Base-by-base conservation (phyloP, 306 rosid species). In the Boehmeria nivea region DNA sequence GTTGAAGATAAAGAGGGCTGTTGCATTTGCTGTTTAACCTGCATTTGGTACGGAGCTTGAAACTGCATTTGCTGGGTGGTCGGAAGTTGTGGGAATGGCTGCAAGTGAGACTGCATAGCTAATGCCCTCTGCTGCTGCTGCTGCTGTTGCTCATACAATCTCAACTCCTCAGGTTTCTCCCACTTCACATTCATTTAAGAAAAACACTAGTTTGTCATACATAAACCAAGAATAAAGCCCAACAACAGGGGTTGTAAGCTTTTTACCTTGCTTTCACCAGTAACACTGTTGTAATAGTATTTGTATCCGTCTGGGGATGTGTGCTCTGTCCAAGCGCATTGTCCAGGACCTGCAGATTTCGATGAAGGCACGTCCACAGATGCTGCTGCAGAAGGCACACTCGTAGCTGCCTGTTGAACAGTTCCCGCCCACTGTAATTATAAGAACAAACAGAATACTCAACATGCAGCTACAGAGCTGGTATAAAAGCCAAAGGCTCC, bases 161-260 rank as follows among this genome's bases (percentile, higher is more conserved):
- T 49, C 52, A 87, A 59, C 77, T 93, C 94, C 52, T 86, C 94
- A 39, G 99, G 99, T 71, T 76, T 93, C 81, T 93, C 99, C 99
- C 96, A 93, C 96, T 87, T 66, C 26, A 78, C 55, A 51, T 81
- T 57, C 57, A 59, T 46, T 49, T 22, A 47, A 49, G 55, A 16
- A 23, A 54, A 45, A 71, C 21, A 28, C 69, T 45, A 64, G 36
- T n/a, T n/a, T n/a, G n/a, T n/a, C n/a, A n/a, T n/a, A 59, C n/a
- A 43, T 43, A 53, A 62, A 17, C n/a, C 54, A 25, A 13, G 44
- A 19, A 25, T 65, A 65, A 34, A 48, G n/a, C n/a, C n/a, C n/a
- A n/a, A n/a, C 47, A 54, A 14, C 67, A 3, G 31, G 23, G 27
- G 18, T 58, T 12, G 58, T 40, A 43, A 66, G 45, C 57, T 65